A percentile compares a stretch with the other conserved stretches of the same genome.
These are phyloP conservation scores for Aspergillus viridinutans DNA, from an alignment of 2,329 filamentous ascomycete species.

Conservation along the genomic window DNA sequence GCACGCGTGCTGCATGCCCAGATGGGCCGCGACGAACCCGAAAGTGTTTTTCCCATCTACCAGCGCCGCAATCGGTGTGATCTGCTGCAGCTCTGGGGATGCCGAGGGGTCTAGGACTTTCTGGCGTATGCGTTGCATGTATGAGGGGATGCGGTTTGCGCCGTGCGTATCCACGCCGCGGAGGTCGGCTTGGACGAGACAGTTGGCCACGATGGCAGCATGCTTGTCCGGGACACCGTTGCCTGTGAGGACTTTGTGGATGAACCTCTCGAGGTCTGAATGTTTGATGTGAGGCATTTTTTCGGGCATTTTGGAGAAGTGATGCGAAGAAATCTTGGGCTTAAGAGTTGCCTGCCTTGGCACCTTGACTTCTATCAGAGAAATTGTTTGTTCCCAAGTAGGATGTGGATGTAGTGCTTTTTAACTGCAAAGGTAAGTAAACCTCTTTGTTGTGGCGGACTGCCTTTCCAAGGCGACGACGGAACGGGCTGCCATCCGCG, in stretches of 20 bases:
- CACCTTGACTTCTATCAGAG: too few relatives aligned
- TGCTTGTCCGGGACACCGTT: constrained; percentile 57
- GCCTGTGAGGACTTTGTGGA: constrained; percentile 23
- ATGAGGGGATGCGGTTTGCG: constrained; percentile 72
- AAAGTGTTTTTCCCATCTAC: constrained; percentile 68
- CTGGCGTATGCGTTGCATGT: constrained; percentile 67
- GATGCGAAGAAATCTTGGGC: too few relatives aligned
- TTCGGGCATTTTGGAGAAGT: too few relatives aligned
- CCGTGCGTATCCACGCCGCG: constrained; percentile 77
- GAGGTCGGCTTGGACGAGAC: constrained; percentile 69
- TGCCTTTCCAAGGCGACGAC: too few relatives aligned
- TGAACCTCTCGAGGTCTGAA: constrained; percentile 14
- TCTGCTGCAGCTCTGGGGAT: constrained; percentile 54
- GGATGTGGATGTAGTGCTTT: too few relatives aligned
- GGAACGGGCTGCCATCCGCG: too few relatives aligned
- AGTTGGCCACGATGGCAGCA: constrained; percentile 60
- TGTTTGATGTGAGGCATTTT: too few relatives aligned
- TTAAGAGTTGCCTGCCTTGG: too few relatives aligned
- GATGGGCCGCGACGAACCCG: constrained; percentile 66
- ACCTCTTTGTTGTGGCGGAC: too few relatives aligned
- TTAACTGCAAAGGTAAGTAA: too few relatives aligned
- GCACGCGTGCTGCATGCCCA: constrained; percentile 64
- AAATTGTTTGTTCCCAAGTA: too few relatives aligned
- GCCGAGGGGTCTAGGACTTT: constrained; percentile 63
- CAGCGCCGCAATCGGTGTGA: constrained; percentile 68